A percentile compares a stretch with the other conserved stretches of the same genome.
These are phyloP conservation scores for Chrysanthemum seticuspe DNA, from an alignment of 129 eudicot species.

Conservation along the genomic window DNA sequence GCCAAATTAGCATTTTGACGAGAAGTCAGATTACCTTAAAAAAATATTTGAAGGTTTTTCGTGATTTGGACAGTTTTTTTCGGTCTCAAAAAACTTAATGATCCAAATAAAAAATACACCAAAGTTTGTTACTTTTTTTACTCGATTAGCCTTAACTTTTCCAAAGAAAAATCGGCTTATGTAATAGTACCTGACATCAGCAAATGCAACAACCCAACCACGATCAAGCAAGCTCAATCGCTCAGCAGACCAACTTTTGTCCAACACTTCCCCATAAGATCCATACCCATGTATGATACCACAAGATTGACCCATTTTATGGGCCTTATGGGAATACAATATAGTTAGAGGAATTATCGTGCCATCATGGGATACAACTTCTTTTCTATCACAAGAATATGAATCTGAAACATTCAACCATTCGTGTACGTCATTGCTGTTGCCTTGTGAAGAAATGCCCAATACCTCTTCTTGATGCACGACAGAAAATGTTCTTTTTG, in stretches of 20 bases:
- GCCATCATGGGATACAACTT: conserved; percentile 73
- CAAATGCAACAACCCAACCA: conserved; percentile 94
- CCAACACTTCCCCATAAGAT: conserved; percentile 80
- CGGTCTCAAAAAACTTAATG: too few species aligned
- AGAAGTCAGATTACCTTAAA: too few species aligned
- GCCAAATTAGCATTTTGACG: too few species aligned
- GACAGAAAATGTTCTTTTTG: conserved; percentile 42
- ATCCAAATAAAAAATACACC: too few species aligned
- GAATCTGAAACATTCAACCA: conserved; percentile 50
- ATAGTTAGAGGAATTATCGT: conserved; percentile 67
- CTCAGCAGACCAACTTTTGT: conserved; percentile 80
- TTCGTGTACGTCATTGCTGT: conserved; percentile 22
- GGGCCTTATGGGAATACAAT: conserved; percentile 55
- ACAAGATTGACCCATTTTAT: conserved; percentile 61
- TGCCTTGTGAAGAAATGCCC: conserved; percentile 34
- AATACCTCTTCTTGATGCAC: conserved; percentile 80
- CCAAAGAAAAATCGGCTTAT: not conserved
- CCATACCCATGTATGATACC: conserved; percentile 87
- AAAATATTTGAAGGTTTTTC: too few species aligned
- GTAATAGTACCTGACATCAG: conserved; percentile 79
- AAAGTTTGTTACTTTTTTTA: not conserved
- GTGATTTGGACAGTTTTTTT: too few species aligned
- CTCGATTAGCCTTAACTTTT: not conserved
- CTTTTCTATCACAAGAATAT: conserved; percentile 65
- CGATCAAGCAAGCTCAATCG: conserved; percentile 88